These are phyloP conservation scores for Tetrahymena thermophila DNA, from an alignment of 73 alveolate species.

Conservation along the genomic window DNA sequence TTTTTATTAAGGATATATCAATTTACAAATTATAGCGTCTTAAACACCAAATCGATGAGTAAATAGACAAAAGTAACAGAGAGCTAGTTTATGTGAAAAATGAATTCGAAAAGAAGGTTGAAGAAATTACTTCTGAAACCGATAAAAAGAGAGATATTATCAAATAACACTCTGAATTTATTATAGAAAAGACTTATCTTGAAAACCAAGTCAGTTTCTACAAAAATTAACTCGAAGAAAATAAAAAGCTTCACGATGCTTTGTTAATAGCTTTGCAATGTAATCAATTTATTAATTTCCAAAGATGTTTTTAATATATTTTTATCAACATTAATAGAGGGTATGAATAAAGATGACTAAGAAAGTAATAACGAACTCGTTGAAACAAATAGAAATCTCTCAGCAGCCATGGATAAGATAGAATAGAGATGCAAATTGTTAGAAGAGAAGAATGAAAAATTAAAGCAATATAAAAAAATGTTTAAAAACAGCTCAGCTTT, in stretches of 20 bases:
- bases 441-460: constrained; percentile 45
- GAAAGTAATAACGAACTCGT: constrained; percentile 23
- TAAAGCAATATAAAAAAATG: constrained; percentile 42
- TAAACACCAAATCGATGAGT: constrained; percentile 9
- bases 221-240: constrained; percentile 36
- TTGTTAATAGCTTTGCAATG: constrained; percentile 30
- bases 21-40: constrained; percentile 10
- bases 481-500: constrained; percentile 26
- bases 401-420: constrained; percentile 53
- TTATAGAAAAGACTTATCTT: constrained; percentile 28
- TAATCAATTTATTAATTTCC: neutral
- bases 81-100: neutral
- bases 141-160: constrained; percentile 26
- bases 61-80: neutral
- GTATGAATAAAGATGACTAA: constrained; percentile 9
- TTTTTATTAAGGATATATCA: neutral
- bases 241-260: constrained; percentile 41
- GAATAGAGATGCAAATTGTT: constrained; percentile 49
- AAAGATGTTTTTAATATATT: neutral
- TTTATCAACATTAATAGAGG: neutral
- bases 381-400: constrained; percentile 44
- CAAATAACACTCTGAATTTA: constrained; percentile 23
- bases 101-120: constrained; percentile 30
- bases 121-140: constrained; percentile 26
- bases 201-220: constrained; percentile 36